These are phyloP conservation scores for Pleurotus ostreatus DNA, from an alignment of 768 basidiomycete species.

Conservation along the genomic window DNA sequence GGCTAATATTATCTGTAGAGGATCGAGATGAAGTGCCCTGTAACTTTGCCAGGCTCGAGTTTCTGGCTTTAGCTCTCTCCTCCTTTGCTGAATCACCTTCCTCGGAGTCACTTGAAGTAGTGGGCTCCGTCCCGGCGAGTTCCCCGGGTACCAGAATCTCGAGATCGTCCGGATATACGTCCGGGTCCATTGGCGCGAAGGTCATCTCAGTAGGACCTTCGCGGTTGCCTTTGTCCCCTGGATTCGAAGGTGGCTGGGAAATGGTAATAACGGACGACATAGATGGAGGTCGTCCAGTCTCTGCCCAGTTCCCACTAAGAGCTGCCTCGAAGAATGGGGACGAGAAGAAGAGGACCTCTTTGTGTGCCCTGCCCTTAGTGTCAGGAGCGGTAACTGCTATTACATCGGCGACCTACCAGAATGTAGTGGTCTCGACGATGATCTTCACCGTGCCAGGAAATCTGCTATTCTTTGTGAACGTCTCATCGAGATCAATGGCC, in stretches of 20 bases:
- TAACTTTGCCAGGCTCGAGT: conserved; percentile 58
- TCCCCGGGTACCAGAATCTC: conserved; percentile 34
- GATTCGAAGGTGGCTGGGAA: conserved; percentile 64
- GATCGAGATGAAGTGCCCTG: conserved; percentile 21
- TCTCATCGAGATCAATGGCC: conserved; percentile 76
- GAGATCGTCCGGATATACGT: conserved; percentile 41
- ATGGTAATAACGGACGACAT: conserved; percentile 85
- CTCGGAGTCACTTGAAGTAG: conserved; percentile 23
- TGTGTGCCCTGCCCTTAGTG: conserved; percentile 65
- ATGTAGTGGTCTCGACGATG: conserved; percentile 82
- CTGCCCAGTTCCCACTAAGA: conserved; percentile 88
- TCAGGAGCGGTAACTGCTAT: background rate
- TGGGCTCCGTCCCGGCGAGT: conserved; percentile 27
- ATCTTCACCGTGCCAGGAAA: conserved; percentile 91
- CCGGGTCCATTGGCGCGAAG: conserved; percentile 55
- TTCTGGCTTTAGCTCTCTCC: conserved; percentile 33
- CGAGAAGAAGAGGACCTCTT: conserved; percentile 86
- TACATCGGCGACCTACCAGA: conserved; percentile 60
- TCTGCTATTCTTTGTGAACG: conserved; percentile 62
- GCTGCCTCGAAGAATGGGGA: conserved; percentile 96
- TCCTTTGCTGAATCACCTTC: conserved; percentile 15
- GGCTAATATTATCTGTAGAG: conserved; percentile 17
- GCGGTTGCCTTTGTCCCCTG: conserved; percentile 39
- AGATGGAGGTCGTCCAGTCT: conserved; percentile 76
- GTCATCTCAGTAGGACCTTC: conserved; percentile 52